These are phyloP conservation scores for Chrysosporium keratinophilum DNA, from an alignment of 2,329 filamentous ascomycete species.

Conservation along the genomic window DNA sequence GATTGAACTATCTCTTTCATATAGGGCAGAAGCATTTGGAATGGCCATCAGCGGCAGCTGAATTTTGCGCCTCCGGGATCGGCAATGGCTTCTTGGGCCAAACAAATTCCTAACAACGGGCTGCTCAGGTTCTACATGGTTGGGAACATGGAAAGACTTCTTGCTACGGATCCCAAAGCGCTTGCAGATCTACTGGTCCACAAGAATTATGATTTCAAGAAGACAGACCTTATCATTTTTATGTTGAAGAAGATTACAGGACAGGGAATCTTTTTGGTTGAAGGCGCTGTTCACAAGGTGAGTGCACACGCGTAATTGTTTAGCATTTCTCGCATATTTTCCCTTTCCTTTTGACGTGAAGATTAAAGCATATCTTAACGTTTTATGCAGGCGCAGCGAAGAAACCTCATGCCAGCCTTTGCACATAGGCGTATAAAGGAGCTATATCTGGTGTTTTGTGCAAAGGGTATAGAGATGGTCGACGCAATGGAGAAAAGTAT, in stretches of 20 bases:
- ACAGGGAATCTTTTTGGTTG: conserved; percentile 54
- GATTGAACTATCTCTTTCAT: not conserved
- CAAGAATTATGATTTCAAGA: conserved; percentile 60
- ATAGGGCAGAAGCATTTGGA: conserved; percentile 35
- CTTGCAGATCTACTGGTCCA: conserved; percentile 60
- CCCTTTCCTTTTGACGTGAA: not conserved
- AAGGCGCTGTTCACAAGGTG: conserved; percentile 81
- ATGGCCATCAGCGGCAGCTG: conserved; percentile 36
- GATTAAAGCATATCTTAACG: not conserved
- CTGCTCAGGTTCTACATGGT: conserved; percentile 56
- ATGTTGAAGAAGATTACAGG: conserved; percentile 32
- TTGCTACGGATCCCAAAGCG: conserved; percentile 53
- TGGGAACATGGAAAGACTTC: conserved; percentile 53
- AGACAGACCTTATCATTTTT: conserved; percentile 44
- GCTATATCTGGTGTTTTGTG: conserved; percentile 75
- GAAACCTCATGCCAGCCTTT: conserved; percentile 71
- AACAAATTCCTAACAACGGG: conserved; percentile 55
- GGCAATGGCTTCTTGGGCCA: conserved; percentile 41
- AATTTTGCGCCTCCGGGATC: conserved; percentile 32
- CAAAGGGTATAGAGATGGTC: conserved; percentile 59
- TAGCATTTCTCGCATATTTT: not conserved
- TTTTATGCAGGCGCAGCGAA: conserved; percentile 47
- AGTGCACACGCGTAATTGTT: not conserved
- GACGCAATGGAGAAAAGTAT: conserved; percentile 45
- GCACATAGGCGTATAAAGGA: conserved; percentile 77